A percentile compares a stretch with the other conserved stretches of the same genome.
These are phyloP conservation scores for Conticribra guillardii DNA, from an alignment of 108 stramenopile genomes.

Conservation along the genomic window DNA sequence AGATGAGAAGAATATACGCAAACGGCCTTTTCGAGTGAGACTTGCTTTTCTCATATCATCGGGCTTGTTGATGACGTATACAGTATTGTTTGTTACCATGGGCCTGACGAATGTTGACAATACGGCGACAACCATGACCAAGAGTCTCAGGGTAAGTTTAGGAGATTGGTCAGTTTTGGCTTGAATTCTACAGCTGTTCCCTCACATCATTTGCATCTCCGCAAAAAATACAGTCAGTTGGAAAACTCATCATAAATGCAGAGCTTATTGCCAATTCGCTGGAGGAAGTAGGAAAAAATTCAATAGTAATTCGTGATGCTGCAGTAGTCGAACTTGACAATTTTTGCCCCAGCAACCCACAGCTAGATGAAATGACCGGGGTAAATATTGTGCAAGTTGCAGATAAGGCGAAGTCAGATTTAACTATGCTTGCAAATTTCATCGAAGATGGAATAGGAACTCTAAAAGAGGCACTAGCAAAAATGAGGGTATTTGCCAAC, in stretches of 20 bases:
- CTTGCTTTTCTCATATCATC: slow-evolving; percentile 35
- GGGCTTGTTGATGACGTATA: slow-evolving; percentile 32
- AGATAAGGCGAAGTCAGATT: slow-evolving; percentile 21
- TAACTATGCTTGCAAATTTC: slow-evolving; percentile 38
- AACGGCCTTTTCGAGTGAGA: slow-evolving; percentile 39
- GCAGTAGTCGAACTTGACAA: slow-evolving; percentile 31
- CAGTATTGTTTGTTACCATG: slow-evolving; percentile 31
- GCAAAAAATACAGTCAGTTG: background rate
- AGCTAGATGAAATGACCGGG: slow-evolving; percentile 20
- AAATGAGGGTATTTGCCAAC: background rate
- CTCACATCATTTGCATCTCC: too few relatives aligned
- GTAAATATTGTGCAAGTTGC: slow-evolving; percentile 38
- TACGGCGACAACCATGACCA: slow-evolving; percentile 26
- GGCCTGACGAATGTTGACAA: slow-evolving; percentile 42
- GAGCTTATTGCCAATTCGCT: slow-evolving; percentile 29
- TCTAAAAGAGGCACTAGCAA: slow-evolving; percentile 9
- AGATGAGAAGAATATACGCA: slow-evolving; percentile 34
- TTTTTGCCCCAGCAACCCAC: slow-evolving; percentile 44
- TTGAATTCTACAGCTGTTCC: background rate
- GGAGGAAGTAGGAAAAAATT: slow-evolving; percentile 27
- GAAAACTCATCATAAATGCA: slow-evolving; percentile 16
- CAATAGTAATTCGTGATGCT: slow-evolving; percentile 29
- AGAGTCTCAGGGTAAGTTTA: slow-evolving; percentile 10
- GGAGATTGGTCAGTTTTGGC: background rate
- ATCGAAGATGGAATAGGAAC: slow-evolving; percentile 27